Conservation (phyloP, 768 basidiomycete species). For the Hypsizygus marmoreus region DNA sequence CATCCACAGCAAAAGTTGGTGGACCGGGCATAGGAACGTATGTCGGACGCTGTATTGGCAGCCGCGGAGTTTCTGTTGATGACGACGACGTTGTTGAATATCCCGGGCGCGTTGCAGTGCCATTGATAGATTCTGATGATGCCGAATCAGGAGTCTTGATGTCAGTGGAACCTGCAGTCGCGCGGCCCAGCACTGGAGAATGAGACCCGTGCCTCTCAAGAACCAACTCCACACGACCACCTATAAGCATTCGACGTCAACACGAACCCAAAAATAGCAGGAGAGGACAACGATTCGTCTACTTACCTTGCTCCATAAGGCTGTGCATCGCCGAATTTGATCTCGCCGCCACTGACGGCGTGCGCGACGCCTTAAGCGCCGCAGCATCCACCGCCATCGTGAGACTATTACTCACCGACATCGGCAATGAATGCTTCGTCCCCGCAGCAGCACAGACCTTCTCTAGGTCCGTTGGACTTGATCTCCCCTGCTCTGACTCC, state of each 20-base stretch:
- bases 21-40: constrained; percentile 39
- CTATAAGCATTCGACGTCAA: too few relatives aligned
- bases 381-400: constrained; percentile 32
- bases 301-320: constrained; percentile 64
- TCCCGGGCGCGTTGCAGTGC: neutral
- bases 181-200: constrained; percentile 22
- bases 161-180: constrained; percentile 2
- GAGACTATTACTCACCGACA: constrained; percentile 23
- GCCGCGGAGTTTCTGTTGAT: constrained; percentile 1
- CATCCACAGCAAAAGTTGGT: constrained; percentile 31
- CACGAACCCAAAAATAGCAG: constrained; percentile 1
- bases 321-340: constrained; percentile 56
- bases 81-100: constrained; percentile 3
- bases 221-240: constrained; percentile 59
- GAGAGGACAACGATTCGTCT: neutral
- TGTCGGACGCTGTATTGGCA: constrained; percentile 30
- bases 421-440: constrained; percentile 16
- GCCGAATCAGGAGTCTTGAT: neutral
- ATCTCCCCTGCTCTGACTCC: constrained; percentile 15
- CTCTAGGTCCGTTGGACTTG: constrained; percentile 17
- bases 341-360: constrained; percentile 27
- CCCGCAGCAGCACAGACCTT: constrained; percentile 21
- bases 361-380: constrained; percentile 26
- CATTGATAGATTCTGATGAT: neutral
- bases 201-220: constrained; percentile 40